Evolutionary conservation across 2,329 filamentous ascomycete species (phyloP).

Genomic region (Tricladium varicosporioides): DNA sequence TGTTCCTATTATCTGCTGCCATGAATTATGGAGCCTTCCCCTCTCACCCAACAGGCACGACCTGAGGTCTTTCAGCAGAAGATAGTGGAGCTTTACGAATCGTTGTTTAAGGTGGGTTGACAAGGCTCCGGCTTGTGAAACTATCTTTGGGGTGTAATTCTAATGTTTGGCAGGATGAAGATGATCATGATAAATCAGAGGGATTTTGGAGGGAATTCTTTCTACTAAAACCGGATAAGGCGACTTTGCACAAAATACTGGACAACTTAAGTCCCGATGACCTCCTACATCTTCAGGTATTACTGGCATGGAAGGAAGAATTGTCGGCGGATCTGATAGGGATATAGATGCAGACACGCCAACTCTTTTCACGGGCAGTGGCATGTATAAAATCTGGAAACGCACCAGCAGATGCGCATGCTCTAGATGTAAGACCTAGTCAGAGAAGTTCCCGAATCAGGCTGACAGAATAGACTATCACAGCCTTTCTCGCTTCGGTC

Average conservation of each 20-base stretch:
- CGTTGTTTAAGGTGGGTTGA: slow-evolving; percentile 66
- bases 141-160: slow-evolving; percentile 14
- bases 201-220: slow-evolving; percentile 98
- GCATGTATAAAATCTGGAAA: slow-evolving; percentile 60
- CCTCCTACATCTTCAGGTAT: slow-evolving; percentile 72
- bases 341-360: slow-evolving; percentile 37
- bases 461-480: slow-evolving; percentile 71
- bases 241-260: slow-evolving; percentile 66
- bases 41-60: slow-evolving; percentile 86
- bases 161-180: slow-evolving; percentile 51
- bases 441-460: slow-evolving; percentile 23
- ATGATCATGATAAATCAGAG: slow-evolving; percentile 70
- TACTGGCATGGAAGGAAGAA: slow-evolving; percentile 34
- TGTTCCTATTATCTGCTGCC: slow-evolving; percentile 18
- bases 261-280: slow-evolving; percentile 70
- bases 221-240: slow-evolving; percentile 75
- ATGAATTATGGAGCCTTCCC: slow-evolving; percentile 76
- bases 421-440: slow-evolving; percentile 70
- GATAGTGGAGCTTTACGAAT: slow-evolving; percentile 85
- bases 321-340: slow-evolving; percentile 11
- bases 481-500: slow-evolving; percentile 78
- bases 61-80: slow-evolving; percentile 93
- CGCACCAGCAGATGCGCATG: slow-evolving; percentile 68
- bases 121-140: slow-evolving; percentile 2
- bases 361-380: slow-evolving; percentile 75